Evolutionary conservation across 192 early-diverging fungal species (phyloP).

Genomic region (Gigaspora rosea): DNA sequence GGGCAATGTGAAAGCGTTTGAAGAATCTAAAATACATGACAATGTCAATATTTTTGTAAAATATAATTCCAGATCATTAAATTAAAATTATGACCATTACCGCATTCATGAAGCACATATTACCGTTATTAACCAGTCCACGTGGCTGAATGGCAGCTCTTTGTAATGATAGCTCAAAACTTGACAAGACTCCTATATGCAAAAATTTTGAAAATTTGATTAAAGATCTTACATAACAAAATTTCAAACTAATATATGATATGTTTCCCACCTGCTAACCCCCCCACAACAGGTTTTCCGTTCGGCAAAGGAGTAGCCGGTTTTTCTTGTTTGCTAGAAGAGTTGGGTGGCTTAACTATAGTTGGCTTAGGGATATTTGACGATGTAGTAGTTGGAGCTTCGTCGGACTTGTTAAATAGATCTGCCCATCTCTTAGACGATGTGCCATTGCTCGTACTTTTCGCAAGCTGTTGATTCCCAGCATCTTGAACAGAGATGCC

Average conservation of each 20-base stretch:
- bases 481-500: background rate
- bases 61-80: background rate
- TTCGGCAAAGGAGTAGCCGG: background rate
- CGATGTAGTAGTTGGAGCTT: background rate
- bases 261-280: background rate
- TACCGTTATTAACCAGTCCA: slow-evolving; percentile 94
- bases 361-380: background rate
- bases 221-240: background rate
- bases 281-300: background rate
- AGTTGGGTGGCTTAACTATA: too few relatives aligned
- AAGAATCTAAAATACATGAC: slow-evolving; percentile 51
- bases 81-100: slow-evolving; percentile 46
- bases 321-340: background rate
- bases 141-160: slow-evolving; percentile 55
- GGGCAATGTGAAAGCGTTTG: slow-evolving; percentile 92
- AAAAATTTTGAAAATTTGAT: background rate
- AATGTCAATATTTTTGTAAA: background rate
- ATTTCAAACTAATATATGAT: too few relatives aligned
- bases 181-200: background rate
- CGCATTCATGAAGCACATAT: slow-evolving; percentile 99
- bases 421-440: background rate
- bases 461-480: background rate
- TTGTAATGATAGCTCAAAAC: background rate
- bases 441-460: background rate
- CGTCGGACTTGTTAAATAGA: background rate